phyloP scores from a whole-genome alignment of 257 asterid species.

The Solanum tacnaense region DNA sequence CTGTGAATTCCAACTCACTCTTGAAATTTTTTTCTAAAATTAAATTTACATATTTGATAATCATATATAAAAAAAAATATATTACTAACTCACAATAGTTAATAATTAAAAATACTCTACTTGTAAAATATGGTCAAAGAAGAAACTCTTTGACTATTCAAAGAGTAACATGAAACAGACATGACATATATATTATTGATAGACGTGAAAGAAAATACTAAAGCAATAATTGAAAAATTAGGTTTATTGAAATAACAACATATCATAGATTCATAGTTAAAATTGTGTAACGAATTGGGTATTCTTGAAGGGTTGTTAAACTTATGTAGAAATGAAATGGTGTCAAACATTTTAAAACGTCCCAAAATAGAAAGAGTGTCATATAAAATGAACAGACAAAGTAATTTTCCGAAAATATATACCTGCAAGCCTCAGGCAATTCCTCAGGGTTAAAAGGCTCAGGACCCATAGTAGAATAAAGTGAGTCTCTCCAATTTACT shows the following conservation, averaged over 20 bases:
- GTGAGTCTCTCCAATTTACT: constrained; percentile 41
- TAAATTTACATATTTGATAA: neutral
- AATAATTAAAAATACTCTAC: neutral
- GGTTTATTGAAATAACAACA: neutral
- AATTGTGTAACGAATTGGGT: neutral
- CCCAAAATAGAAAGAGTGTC: neutral
- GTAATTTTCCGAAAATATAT: neutral
- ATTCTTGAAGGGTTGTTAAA: neutral
- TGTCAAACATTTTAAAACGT: neutral
- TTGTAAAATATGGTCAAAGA: neutral
- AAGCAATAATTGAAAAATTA: neutral
- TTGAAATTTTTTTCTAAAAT: neutral
- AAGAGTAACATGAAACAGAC: neutral
- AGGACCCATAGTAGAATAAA: constrained; percentile 14
- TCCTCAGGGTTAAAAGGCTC: constrained; percentile 36
- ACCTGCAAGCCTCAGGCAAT: constrained; percentile 48
- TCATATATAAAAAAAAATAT: neutral
- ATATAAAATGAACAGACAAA: neutral
- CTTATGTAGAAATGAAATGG: neutral
- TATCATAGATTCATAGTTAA: neutral
- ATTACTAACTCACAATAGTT: neutral
- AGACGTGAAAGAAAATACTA: neutral
- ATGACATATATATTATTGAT: neutral
- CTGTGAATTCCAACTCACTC: neutral
- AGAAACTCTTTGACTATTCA: neutral